phyloP scores from a whole-genome alignment of 306 rosid genomes.

The Quillaja saponaria region DNA sequence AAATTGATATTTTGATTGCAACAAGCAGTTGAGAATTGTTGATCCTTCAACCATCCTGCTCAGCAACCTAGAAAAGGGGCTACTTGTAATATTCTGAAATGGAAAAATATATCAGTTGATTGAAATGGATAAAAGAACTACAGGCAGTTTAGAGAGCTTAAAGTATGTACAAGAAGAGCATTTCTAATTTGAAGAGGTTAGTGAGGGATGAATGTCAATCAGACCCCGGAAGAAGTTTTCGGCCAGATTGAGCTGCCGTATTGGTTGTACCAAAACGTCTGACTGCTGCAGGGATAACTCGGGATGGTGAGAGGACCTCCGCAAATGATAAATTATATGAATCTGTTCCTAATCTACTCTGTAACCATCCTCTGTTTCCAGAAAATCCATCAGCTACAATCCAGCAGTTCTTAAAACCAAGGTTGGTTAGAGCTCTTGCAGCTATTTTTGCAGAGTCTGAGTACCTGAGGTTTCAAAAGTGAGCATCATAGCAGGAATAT shows the following conservation, averaged over 20 bases:
- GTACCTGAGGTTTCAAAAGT: conserved; percentile 47
- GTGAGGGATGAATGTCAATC: conserved; percentile 36
- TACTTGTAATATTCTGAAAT: neutral
- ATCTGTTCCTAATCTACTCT: conserved; percentile 87
- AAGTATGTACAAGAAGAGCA: conserved; percentile 31
- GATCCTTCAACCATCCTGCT: neutral
- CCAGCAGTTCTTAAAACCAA: conserved; percentile 72
- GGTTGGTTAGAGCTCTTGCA: conserved; percentile 66
- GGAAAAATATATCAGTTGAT: neutral
- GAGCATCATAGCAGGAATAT: neutral
- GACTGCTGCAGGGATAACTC: conserved; percentile 56
- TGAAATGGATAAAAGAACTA: conserved; percentile 24
- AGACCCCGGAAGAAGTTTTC: conserved; percentile 74
- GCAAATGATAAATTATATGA: conserved; percentile 71
- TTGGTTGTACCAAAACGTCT: conserved; percentile 67
- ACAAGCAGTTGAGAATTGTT: neutral
- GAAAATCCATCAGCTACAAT: conserved; percentile 88
- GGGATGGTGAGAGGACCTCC: conserved; percentile 86
- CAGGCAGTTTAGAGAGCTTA: neutral
- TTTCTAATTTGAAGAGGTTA: conserved; percentile 19
- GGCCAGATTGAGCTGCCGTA: conserved; percentile 42
- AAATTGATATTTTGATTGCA: neutral
- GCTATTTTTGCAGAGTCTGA: conserved; percentile 77
- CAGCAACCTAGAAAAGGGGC: conserved; percentile 8
- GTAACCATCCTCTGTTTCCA: conserved; percentile 84